Conservation (phyloP, 2,329 filamentous ascomycete genomes). For the Ophiostoma montium region DNA sequence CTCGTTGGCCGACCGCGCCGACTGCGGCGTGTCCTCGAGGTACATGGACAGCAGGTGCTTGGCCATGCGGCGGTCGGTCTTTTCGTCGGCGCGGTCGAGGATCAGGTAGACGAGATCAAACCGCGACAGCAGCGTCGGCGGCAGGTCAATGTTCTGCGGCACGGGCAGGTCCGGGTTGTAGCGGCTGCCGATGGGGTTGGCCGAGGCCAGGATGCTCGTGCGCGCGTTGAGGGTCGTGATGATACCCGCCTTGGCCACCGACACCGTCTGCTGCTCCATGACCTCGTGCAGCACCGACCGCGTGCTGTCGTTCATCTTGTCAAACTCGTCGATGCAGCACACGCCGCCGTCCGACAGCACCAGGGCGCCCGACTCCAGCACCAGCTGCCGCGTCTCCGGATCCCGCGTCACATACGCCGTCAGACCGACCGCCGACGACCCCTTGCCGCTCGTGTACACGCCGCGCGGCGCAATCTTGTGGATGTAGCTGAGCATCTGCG, state of each 20-base stretch:
- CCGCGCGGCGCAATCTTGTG: constrained; percentile 92
- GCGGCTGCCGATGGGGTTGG: constrained; percentile 94
- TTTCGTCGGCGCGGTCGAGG: constrained; percentile 84
- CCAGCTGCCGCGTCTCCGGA: constrained; percentile 65
- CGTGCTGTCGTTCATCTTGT: constrained; percentile 72
- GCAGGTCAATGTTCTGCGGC: constrained; percentile 94
- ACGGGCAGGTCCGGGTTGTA: constrained; percentile 95
- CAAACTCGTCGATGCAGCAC: constrained; percentile 75
- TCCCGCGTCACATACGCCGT: constrained; percentile 72
- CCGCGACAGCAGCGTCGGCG: constrained; percentile 83
- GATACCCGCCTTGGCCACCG: constrained; percentile 81
- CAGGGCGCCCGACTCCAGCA: constrained; percentile 65
- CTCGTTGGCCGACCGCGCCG: constrained; percentile 58
- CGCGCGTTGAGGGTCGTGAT: constrained; percentile 93
- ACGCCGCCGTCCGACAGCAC: constrained; percentile 71
- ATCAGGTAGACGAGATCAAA: constrained; percentile 97
- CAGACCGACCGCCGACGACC: constrained; percentile 67
- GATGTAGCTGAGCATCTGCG: constrained; percentile 84
- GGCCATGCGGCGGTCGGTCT: constrained; percentile 73
- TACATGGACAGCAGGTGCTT: constrained; percentile 94
- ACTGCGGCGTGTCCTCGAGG: constrained; percentile 83
- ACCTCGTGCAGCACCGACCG: constrained; percentile 75
- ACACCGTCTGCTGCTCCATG: constrained; percentile 80
- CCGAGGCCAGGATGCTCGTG: constrained; percentile 89
- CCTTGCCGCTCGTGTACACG: constrained; percentile 70